Evolutionary conservation across 2,329 filamentous ascomycete genomes (phyloP), one percentile per base, ranked within the genome.

Genomic region (Chrysoporthe cubensis): DNA sequence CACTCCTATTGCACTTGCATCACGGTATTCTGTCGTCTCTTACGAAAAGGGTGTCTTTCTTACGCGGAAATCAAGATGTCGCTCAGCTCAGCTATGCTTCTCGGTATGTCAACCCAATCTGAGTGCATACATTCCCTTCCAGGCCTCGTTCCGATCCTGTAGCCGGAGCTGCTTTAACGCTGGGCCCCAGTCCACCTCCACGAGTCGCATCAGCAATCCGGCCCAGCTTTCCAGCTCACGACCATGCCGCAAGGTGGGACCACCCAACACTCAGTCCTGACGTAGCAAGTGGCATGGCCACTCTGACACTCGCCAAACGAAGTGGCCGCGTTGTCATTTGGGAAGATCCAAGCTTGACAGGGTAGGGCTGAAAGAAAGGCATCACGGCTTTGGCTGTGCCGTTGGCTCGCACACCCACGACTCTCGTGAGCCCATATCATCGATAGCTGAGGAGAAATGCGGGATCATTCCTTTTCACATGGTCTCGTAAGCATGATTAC

Each of bases 401-500:
- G 59, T 69, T 57, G 57, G 52, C 32, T 6, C 70, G 68, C 44
- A 64, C 73, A 13, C 50, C 50, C n/a, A 54, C 50, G 50, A 26
- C 7, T n/a, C 50, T 54, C n/a, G 50, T 32, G 50, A n/a, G 26
- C 21, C 65, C 65, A 4, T 59, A 50, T 65, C 72, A 74, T 13
- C 48, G 64, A 59, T 73, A 75, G 13, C 65, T 68, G 50, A 74
- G 71, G 48, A 71, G 64, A 11, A 72, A 44, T 3, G 70, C 65
- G 67, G 69, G 72, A 13, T 71, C 73, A 42, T 71, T 68, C 37
- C 71, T 72, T 32, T 4, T 9, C 26, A 43, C 3, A 13, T 5
- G 4, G 50, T 54, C 32, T 26, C 18, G 42, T 26, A 57, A 40
- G 64, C 64, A 43, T 54, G 16, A 48, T 16, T 21, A 9, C 1